phyloP scores from a whole-genome alignment of 495 filamentous ascomycete species.

The Neurospora tetraspora region DNA sequence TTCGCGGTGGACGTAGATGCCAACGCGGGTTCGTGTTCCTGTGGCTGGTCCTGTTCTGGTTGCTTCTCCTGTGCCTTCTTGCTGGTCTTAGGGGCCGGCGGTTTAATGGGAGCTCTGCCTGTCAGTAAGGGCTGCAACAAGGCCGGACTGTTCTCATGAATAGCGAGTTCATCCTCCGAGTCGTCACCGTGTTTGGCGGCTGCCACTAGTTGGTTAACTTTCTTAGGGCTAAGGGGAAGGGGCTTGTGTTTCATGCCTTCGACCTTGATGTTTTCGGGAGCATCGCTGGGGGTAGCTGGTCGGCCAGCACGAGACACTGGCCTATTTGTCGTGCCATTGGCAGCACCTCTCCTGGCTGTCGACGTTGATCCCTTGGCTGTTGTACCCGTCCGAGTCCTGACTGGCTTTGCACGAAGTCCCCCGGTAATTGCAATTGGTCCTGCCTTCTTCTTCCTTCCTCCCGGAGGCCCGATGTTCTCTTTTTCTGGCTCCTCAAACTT shows the following conservation, averaged over 20 bases:
- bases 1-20: slow-evolving; percentile 34
- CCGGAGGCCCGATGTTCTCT: slow-evolving; percentile 37
- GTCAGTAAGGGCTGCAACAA: slow-evolving; percentile 25
- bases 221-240: slow-evolving; percentile 43
- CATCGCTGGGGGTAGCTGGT: not conserved
- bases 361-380: not conserved
- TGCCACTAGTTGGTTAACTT: slow-evolving; percentile 39
- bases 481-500: slow-evolving; percentile 49
- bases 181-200: slow-evolving; percentile 12
- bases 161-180: slow-evolving; percentile 46
- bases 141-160: slow-evolving; percentile 35
- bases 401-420: slow-evolving; percentile 34
- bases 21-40: slow-evolving; percentile 4
- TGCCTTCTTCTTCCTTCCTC: slow-evolving; percentile 17
- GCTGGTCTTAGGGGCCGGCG: slow-evolving; percentile 6
- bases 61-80: slow-evolving; percentile 9
- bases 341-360: not conserved
- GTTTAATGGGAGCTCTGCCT: slow-evolving; percentile 37
- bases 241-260: slow-evolving; percentile 21
- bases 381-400: slow-evolving; percentile 20
- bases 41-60: not conserved
- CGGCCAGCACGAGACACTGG: not conserved
- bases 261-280: slow-evolving; percentile 12
- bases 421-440: slow-evolving; percentile 18
- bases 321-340: not conserved